A percentile compares a stretch with the other conserved stretches of the same genome.
Evolutionary conservation across 768 basidiomycete genomes (phyloP).

Genomic region (Mycena albidolilacea): DNA sequence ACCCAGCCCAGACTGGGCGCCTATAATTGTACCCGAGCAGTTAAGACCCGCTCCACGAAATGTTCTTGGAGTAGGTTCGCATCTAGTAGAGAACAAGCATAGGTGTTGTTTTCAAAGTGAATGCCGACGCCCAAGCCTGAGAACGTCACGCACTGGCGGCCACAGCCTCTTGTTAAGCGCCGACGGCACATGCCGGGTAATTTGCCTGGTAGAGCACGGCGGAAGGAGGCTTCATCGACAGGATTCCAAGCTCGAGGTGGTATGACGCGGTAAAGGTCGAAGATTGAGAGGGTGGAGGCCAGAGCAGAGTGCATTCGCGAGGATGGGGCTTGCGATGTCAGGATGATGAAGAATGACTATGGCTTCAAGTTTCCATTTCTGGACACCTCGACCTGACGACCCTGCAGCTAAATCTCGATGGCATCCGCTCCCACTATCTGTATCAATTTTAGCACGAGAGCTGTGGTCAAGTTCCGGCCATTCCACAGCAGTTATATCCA

Average conservation of each 20-base stretch:
- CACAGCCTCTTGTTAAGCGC: not conserved
- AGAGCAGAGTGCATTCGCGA: not conserved
- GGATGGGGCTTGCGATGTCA: not conserved
- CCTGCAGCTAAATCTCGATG: slow-evolving; percentile 9
- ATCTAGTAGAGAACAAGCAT: not conserved
- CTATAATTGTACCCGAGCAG: not conserved
- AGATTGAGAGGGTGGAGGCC: not conserved
- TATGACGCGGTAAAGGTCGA: too few relatives aligned
- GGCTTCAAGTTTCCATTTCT: slow-evolving; percentile 1
- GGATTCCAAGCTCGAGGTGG: not conserved
- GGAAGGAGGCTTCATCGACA: not conserved
- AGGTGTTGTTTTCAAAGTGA: not conserved
- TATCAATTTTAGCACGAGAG: slow-evolving; percentile 19
- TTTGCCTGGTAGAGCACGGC: not conserved
- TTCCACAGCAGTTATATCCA: slow-evolving; percentile 15
- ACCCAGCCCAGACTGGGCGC: not conserved
- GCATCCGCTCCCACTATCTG: not conserved
- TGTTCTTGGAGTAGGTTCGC: not conserved
- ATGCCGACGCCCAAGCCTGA: not conserved
- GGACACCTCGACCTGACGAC: slow-evolving; percentile 6
- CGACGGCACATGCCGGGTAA: not conserved
- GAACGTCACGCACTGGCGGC: not conserved
- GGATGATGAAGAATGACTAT: not conserved
- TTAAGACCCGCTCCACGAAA: not conserved
- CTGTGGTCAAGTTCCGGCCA: slow-evolving; percentile 35